Evolutionary conservation across 2,329 filamentous ascomycete genomes (phyloP).

Genomic region (Pseudogymnoascus sp.): DNA sequence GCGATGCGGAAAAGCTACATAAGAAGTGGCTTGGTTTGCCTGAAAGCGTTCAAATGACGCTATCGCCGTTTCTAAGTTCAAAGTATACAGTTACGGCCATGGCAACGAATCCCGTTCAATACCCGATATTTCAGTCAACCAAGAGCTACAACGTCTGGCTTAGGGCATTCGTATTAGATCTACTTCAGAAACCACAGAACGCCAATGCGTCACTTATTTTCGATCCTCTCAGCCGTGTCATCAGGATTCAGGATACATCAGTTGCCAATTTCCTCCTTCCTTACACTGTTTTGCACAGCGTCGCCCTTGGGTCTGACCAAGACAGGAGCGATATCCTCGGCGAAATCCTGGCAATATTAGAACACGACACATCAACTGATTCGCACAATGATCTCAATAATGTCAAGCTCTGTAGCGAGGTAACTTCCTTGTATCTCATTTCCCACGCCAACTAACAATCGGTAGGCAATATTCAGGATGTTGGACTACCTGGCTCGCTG

Average conservation of each 20-base stretch:
- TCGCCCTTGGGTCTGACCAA: slow-evolving; percentile 61
- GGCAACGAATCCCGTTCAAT: slow-evolving; percentile 43
- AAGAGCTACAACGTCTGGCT: slow-evolving; percentile 77
- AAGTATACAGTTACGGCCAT: slow-evolving; percentile 68
- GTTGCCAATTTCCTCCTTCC: slow-evolving; percentile 86
- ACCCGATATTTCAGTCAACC: slow-evolving; percentile 65
- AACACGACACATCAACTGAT: slow-evolving; percentile 43
- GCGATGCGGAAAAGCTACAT: slow-evolving; percentile 54
- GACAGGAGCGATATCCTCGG: slow-evolving; percentile 59
- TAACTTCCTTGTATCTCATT: slow-evolving; percentile 35
- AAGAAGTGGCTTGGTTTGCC: slow-evolving; percentile 73
- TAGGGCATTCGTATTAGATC: slow-evolving; percentile 69
- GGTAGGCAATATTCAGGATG: slow-evolving; percentile 76
- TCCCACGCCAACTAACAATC: slow-evolving; percentile 21
- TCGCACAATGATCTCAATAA: slow-evolving; percentile 63
- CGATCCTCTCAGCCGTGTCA: slow-evolving; percentile 70
- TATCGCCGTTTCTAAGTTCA: slow-evolving; percentile 84
- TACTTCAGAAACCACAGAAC: slow-evolving; percentile 72
- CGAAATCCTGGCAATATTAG: slow-evolving; percentile 71
- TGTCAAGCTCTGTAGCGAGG: slow-evolving; percentile 80
- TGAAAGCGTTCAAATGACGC: slow-evolving; percentile 67
- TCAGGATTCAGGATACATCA: slow-evolving; percentile 77
- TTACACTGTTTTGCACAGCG: slow-evolving; percentile 75
- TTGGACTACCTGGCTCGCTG: slow-evolving; percentile 89
- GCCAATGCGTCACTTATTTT: slow-evolving; percentile 72